A percentile compares a stretch with the other conserved stretches of the same genome.
These are phyloP conservation scores for Phyllosticta citribraziliensis DNA, from an alignment of 2,329 filamentous ascomycete species.

Conservation along the genomic window DNA sequence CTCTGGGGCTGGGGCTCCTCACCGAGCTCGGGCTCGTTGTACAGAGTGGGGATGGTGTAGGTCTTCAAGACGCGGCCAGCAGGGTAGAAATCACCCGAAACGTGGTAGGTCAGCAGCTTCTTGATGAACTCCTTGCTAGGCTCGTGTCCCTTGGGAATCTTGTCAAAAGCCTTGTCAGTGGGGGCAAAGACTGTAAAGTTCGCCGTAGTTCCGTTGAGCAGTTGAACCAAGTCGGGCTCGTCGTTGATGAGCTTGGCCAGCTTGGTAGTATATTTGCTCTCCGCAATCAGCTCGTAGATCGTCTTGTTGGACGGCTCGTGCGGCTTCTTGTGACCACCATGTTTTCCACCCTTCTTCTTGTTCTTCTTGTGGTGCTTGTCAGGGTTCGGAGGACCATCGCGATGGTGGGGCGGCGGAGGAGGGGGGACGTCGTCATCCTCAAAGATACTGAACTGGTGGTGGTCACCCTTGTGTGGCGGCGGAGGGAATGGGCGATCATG, in stretches of 20 bases:
- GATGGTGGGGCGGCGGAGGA: constrained; percentile 9
- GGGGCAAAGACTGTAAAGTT: constrained; percentile 81
- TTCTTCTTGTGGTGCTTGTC: constrained; percentile 18
- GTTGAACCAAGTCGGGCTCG: constrained; percentile 58
- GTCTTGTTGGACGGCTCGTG: constrained; percentile 52
- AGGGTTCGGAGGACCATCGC: constrained; percentile 10
- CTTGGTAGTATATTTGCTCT: constrained; percentile 65
- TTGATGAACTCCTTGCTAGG: constrained; percentile 62
- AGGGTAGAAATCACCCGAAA: constrained; percentile 58
- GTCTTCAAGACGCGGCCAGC: constrained; percentile 55
- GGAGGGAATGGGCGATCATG: constrained; percentile 22
- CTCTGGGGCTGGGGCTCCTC: constrained; percentile 55
- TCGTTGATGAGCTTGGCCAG: constrained; percentile 67
- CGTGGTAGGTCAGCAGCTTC: constrained; percentile 63
- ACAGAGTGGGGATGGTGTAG: constrained; percentile 64
- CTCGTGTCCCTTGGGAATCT: constrained; percentile 48
- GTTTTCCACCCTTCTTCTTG: constrained; percentile 10
- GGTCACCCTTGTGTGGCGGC: constrained; percentile 17
- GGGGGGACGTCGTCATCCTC: constrained; percentile 12
- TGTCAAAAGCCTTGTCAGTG: constrained; percentile 64
- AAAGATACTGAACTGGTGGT: constrained; percentile 16
- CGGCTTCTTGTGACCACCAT: constrained; percentile 26
- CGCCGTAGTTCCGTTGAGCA: constrained; percentile 62
- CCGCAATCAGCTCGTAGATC: constrained; percentile 69
- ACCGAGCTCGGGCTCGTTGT: constrained; percentile 51